A percentile compares a stretch with the other conserved stretches of the same genome.
These are phyloP conservation scores for Neurospora tetrasperma DNA, from an alignment of 495 filamentous ascomycete genomes.

Conservation along the genomic window DNA sequence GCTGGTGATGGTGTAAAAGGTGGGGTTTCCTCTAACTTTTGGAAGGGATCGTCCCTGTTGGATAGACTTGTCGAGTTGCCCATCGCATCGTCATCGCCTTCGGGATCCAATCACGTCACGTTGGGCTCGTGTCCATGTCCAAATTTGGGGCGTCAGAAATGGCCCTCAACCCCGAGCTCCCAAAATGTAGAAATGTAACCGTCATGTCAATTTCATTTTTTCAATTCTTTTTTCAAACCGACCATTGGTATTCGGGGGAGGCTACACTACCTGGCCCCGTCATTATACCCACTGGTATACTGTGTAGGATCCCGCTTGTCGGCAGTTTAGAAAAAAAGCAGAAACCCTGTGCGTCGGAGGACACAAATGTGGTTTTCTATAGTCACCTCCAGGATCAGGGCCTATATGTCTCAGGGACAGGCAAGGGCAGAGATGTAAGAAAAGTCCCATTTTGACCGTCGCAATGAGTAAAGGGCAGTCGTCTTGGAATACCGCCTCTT, in stretches of 20 bases:
- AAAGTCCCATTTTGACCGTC: neutral
- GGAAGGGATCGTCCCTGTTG: neutral
- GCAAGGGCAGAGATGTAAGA: neutral
- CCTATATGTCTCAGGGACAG: neutral
- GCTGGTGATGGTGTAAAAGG: neutral
- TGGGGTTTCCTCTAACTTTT: neutral
- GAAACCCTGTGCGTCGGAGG: neutral
- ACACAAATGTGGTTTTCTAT: neutral
- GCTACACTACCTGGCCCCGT: neutral
- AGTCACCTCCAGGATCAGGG: neutral
- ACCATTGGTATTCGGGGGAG: neutral
- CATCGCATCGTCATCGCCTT: slow-evolving; percentile 10
- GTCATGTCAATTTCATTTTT: neutral
- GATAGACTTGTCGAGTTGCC: neutral
- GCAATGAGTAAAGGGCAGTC: neutral
- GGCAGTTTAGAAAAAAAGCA: neutral
- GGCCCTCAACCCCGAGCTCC: neutral
- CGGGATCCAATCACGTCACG: slow-evolving; percentile 6
- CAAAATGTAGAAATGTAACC: neutral
- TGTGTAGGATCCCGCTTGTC: neutral
- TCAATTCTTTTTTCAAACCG: neutral
- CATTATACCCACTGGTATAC: neutral
- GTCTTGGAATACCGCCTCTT: neutral
- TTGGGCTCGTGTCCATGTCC: neutral
- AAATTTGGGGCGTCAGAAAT: neutral